phyloP scores from a whole-genome alignment of 306 rosid genomes.

The Ormosia semicastrata region DNA sequence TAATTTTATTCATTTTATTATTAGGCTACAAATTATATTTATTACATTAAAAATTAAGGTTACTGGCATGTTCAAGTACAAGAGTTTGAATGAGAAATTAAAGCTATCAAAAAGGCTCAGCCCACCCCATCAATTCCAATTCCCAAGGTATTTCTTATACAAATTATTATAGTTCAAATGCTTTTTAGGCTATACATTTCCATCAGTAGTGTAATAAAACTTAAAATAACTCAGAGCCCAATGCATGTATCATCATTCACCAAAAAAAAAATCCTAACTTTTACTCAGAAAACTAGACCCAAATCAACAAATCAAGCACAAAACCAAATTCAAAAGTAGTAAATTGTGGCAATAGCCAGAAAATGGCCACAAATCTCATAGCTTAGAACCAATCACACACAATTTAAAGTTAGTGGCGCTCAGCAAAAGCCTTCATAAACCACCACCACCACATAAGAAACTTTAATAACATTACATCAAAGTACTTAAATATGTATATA shows the following conservation, averaged over 20 bases:
- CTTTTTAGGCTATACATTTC: constrained; percentile 14
- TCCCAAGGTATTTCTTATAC: too few relatives aligned
- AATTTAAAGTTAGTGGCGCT: constrained; percentile 24
- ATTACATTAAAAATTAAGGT: too few relatives aligned
- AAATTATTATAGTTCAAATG: neutral
- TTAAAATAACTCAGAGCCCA: constrained; percentile 23
- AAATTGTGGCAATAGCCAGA: neutral
- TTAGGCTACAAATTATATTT: too few relatives aligned
- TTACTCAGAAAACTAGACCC: neutral
- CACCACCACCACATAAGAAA: neutral
- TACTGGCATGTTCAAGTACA: too few relatives aligned
- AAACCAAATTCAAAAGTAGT: neutral
- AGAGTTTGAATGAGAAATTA: too few relatives aligned
- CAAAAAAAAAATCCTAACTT: neutral
- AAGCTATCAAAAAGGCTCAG: too few relatives aligned
- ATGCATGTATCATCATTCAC: constrained; percentile 21
- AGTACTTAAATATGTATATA: neutral
- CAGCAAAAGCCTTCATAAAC: constrained; percentile 27
- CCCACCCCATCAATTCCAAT: too few relatives aligned
- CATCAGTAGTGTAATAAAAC: constrained; percentile 2
- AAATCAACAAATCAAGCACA: neutral
- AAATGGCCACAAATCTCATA: constrained; percentile 42
- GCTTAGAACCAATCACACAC: constrained; percentile 15
- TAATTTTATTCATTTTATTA: too few relatives aligned
- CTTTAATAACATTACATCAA: neutral